A percentile compares a stretch with the other conserved stretches of the same genome.
phyloP scores from a whole-genome alignment of 805 yeast genomes.

The Ogataea methanolica region DNA sequence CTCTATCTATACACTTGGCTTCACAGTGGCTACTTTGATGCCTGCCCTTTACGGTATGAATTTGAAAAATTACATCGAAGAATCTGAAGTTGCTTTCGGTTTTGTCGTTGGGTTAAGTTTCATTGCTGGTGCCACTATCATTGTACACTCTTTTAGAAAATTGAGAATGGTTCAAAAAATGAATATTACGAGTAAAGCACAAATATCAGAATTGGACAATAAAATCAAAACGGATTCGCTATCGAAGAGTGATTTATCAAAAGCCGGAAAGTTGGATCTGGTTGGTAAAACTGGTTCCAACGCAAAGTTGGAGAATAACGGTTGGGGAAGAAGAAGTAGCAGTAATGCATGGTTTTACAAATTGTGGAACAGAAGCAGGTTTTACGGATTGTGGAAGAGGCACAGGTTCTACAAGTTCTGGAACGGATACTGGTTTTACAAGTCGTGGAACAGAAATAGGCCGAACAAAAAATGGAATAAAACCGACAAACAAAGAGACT shows the following conservation, averaged over 20 bases:
- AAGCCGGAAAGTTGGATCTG: constrained; percentile 11
- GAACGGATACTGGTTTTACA: not conserved
- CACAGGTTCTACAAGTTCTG: not conserved
- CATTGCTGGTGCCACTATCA: constrained; percentile 49
- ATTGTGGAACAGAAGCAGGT: not conserved
- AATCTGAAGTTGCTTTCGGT: constrained; percentile 58
- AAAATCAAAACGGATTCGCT: constrained; percentile 13
- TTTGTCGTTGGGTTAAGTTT: constrained; percentile 49
- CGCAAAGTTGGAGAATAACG: no score
- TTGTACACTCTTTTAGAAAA: constrained; percentile 51
- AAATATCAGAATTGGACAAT: constrained; percentile 24
- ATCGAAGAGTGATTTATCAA: not conserved
- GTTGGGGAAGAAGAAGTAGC: no score
- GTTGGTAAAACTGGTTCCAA: constrained; percentile 7
- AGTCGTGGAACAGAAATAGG: not conserved
- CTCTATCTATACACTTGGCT: constrained; percentile 78
- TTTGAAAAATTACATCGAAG: constrained; percentile 72
- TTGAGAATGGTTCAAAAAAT: constrained; percentile 59
- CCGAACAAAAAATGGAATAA: not conserved
- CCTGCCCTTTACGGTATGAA: constrained; percentile 94
- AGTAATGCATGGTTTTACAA: no score
- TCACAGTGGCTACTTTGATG: constrained; percentile 76
- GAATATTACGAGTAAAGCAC: constrained; percentile 48
- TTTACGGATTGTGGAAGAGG: not conserved
- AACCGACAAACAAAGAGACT: constrained; percentile 33